Conservation (phyloP, 164 flowering plant species). For the Sextonia rubra region DNA sequence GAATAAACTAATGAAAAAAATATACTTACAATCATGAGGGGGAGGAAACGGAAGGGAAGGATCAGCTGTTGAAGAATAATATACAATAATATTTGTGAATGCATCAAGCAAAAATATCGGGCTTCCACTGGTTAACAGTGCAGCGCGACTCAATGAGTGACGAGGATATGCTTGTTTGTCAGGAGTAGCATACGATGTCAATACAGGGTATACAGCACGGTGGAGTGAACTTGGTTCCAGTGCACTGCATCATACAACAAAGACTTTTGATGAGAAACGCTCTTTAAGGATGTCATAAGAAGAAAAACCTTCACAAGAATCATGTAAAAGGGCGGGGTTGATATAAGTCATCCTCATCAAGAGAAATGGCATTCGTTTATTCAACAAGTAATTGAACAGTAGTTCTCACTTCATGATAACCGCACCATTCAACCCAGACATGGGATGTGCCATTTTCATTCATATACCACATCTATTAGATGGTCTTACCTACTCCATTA, state of each 20-base stretch:
- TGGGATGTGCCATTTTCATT: not conserved
- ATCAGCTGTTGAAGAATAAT: conserved; percentile 93
- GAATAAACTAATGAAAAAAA: too few relatives aligned
- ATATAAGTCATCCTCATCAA: not conserved
- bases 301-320: not conserved
- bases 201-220: conserved; percentile 82
- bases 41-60: conserved; percentile 91
- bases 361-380: not conserved
- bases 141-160: conserved; percentile 97
- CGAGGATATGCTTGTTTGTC: conserved; percentile 98
- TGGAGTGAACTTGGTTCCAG: conserved; percentile 89
- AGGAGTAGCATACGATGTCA: conserved; percentile 77
- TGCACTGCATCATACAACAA: conserved; percentile 53
- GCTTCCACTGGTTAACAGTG: conserved; percentile 86
- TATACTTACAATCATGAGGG: conserved; percentile 98
- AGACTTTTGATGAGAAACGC: not conserved
- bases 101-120: conserved; percentile 98
- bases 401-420: not conserved
- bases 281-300: too few relatives aligned
- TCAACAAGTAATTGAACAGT: not conserved
- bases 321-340: not conserved
- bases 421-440: not conserved
- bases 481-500: not conserved
- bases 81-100: conserved; percentile 85
- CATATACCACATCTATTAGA: not conserved